Conservation (phyloP, 495 filamentous ascomycete genomes). For the Viridothelium virens region DNA sequence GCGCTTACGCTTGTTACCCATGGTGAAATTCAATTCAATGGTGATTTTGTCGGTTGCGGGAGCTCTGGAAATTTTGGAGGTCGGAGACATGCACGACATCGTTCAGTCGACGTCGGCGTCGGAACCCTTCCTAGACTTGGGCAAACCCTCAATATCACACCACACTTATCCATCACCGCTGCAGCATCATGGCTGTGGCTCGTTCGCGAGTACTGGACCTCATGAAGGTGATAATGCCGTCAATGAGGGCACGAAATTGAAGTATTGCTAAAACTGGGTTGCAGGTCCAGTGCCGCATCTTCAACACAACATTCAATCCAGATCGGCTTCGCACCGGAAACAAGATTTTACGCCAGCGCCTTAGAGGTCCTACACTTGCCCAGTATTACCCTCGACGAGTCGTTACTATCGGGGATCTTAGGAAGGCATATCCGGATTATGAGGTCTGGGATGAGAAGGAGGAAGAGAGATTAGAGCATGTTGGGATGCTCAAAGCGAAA, state of each 20-base stretch:
- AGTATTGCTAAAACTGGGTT: background rate
- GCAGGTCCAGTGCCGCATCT: constrained; percentile 83
- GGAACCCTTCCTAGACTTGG: background rate
- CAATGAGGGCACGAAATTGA: background rate
- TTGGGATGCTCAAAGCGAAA: constrained; percentile 66
- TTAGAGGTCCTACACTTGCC: constrained; percentile 67
- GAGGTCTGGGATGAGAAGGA: constrained; percentile 64
- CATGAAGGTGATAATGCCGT: constrained; percentile 54
- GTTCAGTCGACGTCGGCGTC: background rate
- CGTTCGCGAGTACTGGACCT: constrained; percentile 67
- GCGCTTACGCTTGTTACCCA: constrained; percentile 3
- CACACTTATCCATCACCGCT: background rate
- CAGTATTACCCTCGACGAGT: constrained; percentile 79
- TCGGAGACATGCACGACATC: background rate
- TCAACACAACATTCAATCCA: constrained; percentile 86
- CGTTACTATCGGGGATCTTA: constrained; percentile 60
- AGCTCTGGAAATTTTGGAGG: constrained; percentile 1
- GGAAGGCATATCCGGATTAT: constrained; percentile 52
- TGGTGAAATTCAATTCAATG: background rate
- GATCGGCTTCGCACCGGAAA: constrained; percentile 70
- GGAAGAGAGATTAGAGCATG: constrained; percentile 68
- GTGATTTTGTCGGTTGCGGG: background rate
- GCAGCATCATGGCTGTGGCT: constrained; percentile 55
- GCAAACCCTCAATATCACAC: background rate
- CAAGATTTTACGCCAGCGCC: constrained; percentile 76